Percentiles rank a stretch among this genome's conserved stretches.
Conservation (phyloP, 805 yeast genomes). For the Kuraishia capsulata region DNA sequence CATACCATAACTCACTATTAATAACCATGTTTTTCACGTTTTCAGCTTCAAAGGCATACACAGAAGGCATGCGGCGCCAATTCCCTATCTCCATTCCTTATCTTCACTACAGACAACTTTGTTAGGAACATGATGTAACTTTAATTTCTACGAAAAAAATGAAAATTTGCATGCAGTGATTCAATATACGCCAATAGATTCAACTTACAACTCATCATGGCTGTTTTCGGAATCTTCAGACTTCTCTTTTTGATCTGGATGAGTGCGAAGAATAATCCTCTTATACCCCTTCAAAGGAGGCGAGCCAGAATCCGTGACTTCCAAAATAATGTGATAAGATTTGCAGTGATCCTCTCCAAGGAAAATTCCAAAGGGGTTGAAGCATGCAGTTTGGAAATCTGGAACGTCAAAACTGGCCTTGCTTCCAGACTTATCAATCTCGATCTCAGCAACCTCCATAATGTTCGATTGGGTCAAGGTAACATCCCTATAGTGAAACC, state of each 20-base stretch:
- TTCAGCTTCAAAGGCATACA: too few species aligned
- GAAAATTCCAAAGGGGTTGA: slow-evolving; percentile 5
- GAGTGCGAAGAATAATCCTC: slow-evolving; percentile 8
- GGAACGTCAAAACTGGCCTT: not conserved
- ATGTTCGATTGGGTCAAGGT: not conserved
- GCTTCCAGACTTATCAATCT: not conserved
- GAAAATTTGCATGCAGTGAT: too few species aligned
- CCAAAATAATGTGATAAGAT: slow-evolving; percentile 14
- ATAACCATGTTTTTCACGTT: too few species aligned
- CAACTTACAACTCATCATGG: not conserved
- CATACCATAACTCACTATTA: too few species aligned
- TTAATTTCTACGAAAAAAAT: too few species aligned
- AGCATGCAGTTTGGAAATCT: slow-evolving; percentile 5
- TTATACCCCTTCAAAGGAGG: slow-evolving; percentile 9
- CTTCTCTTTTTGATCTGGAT: slow-evolving; percentile 3
- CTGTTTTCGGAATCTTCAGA: too few species aligned
- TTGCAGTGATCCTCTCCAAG: slow-evolving; percentile 7
- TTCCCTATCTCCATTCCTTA: too few species aligned
- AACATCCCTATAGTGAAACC: not conserved
- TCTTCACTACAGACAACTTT: too few species aligned
- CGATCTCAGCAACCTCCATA: not conserved
- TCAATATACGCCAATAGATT: too few species aligned
- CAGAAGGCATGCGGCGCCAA: too few species aligned
- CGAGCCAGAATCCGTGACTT: slow-evolving; percentile 9
- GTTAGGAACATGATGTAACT: too few species aligned